These are phyloP conservation scores for Beta lomatogona DNA, from an alignment of 179 eudicot genomes.

Conservation along the genomic window DNA sequence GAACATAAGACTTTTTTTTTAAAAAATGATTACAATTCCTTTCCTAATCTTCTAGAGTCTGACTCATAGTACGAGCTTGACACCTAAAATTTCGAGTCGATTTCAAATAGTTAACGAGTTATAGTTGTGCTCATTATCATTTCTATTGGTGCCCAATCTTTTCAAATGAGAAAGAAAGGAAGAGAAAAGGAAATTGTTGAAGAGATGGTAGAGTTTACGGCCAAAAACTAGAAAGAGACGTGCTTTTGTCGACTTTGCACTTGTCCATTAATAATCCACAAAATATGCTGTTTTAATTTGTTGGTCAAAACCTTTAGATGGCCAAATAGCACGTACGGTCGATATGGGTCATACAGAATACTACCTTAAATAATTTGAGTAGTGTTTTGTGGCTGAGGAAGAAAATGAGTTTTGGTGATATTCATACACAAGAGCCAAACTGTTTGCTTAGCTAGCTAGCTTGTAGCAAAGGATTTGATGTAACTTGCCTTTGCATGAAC, in stretches of 20 bases:
- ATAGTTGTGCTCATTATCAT: no score
- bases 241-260: conserved; percentile 1
- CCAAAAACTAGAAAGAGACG: conserved; percentile 13
- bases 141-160: conserved; percentile 2
- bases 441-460: conserved; percentile 20
- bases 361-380: not conserved
- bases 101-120: no score
- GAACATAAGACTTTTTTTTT: no score
- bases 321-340: conserved; percentile 7
- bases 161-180: not conserved
- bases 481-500: conserved; percentile 24
- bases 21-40: no score
- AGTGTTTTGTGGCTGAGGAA: conserved; percentile 3
- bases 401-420: not conserved
- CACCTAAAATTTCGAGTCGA: no score
- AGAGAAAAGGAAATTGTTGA: not conserved
- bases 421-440: conserved; percentile 12
- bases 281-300: not conserved
- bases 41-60: no score
- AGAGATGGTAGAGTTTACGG: not conserved
- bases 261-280: conserved; percentile 23
- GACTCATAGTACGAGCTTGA: no score
- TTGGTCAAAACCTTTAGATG: conserved; percentile 14
- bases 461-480: conserved; percentile 20
- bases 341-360: not conserved